These are phyloP conservation scores for Leptographium wingfieldii DNA, from an alignment of 2,329 filamentous ascomycete genomes.

Conservation along the genomic window DNA sequence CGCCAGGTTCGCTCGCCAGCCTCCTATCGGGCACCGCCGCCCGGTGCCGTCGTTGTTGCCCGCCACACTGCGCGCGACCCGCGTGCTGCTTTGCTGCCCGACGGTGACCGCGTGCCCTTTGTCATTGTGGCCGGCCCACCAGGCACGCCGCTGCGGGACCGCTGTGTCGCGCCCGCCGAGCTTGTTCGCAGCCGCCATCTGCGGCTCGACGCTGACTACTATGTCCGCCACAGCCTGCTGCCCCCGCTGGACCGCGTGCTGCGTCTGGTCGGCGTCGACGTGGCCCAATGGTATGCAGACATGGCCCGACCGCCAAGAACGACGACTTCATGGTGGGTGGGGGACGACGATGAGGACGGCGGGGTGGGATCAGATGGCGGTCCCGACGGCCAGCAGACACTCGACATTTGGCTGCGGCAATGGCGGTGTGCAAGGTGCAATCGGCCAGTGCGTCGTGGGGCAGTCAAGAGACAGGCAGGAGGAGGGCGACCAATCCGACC, in stretches of 20 bases:
- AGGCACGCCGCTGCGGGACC: constrained; percentile 72
- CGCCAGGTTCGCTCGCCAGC: constrained; percentile 69
- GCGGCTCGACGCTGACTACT: constrained; percentile 87
- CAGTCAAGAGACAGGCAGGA: not conserved
- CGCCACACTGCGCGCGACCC: constrained; percentile 78
- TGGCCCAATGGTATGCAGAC: constrained; percentile 85
- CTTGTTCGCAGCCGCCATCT: constrained; percentile 58
- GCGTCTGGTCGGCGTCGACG: constrained; percentile 80
- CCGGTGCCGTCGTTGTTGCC: constrained; percentile 79
- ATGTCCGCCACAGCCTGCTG: constrained; percentile 91
- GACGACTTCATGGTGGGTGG: not conserved
- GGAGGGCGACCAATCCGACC: not conserved
- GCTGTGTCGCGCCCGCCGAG: constrained; percentile 78
- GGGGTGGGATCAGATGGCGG: constrained; percentile 25
- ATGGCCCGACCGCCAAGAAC: constrained; percentile 56
- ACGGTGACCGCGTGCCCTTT: constrained; percentile 89
- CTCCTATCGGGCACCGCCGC: constrained; percentile 71
- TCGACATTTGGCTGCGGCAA: constrained; percentile 88
- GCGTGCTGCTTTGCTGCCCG: constrained; percentile 81
- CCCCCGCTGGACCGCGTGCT: constrained; percentile 93
- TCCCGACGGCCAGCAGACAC: constrained; percentile 45
- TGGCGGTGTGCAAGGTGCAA: constrained; percentile 69
- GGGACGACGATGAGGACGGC: constrained; percentile 21
- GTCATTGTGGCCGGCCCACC: constrained; percentile 85
- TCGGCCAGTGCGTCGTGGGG: constrained; percentile 29